Base-by-base conservation (phyloP, 306 rosid species). In the Cucurbita pepo region DNA sequence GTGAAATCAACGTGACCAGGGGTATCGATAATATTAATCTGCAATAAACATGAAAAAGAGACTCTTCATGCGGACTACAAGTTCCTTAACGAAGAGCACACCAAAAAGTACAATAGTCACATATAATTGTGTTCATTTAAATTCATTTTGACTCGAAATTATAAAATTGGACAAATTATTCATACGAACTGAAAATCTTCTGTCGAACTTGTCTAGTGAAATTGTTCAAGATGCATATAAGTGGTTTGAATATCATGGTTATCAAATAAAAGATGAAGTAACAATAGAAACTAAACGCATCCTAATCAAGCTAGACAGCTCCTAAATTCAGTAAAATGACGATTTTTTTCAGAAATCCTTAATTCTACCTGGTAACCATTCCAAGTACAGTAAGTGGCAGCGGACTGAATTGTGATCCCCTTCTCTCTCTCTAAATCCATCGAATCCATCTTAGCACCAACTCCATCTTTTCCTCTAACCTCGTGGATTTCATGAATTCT, bases 1-100 rank as follows among this genome's bases (percentile, higher is more conserved):
- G 99, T 91, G 85, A 91, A 94, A 75, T 94, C 99, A 73, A 94
- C 99, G 13, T 94, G 99, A 75, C 99, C 97, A 76, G 99, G 99
- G 48, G 97, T 94, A 76, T 94, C 99, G 56, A 91, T 94, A 56
- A 91, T 94, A 85, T 94, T 94, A 85, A 94, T 74, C 99, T 94
- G 96, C 89, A 86, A 75, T 44, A 55, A 74, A 50, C 8, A 30
- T 15, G 44, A 67, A 59, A 72, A 54, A 54, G 56, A 59, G 66
- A 59, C 10, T 22, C 6, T 15, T 69, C 34, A 50, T 34, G 30
- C 30, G 12, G 8, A 15, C 34, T 16, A n/a, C 47, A 36, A 52
- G 48, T 14, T 57, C 58, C 77, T 57, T 48, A 48, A 47, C 8
- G 38, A 19, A 72, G 22, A 64, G 38, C 0, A 25, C 3, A 10